Evolutionary conservation across 257 asterid species (phyloP), one percentile per base, ranked within the genome.

Genomic region (Petunia axillaris): DNA sequence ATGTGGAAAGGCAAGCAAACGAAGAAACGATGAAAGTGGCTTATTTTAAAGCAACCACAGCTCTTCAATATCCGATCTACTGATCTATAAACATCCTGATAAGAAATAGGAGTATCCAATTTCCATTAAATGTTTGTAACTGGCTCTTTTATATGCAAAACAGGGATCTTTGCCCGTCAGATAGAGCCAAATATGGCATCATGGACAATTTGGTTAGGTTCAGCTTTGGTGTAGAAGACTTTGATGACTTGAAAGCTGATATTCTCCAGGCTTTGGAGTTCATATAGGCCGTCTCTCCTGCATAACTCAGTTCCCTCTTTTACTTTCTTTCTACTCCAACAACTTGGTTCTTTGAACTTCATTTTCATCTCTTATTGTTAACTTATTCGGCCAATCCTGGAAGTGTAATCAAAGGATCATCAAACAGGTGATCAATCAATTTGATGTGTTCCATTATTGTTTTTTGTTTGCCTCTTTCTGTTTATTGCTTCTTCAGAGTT

Each of bases 211-310:
- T 94, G 97, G 94, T 94, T 50, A 90, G 98, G 54, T 94, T 92
- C 93, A 94, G 98, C 88, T 94, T 94, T 82, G 98, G 98, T 78
- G 91, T 92, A 48, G 98, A 94, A 81, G 97, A 85, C 82, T 91
- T 92, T 41, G 97, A 88, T 64, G 98, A 94, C 87, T 79, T 94
- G 88, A 91, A 92, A 83, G 85, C 88, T 52, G 98, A 94, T 89
- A 81, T 94, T 79, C 93, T 94, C 84, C 97, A 92, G 90, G 98
- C 97, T 68, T 87, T 94, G 84, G 95, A 92, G 79, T 54, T 90
- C 80, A 90, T 92, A 82, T 94, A 85, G 87, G 36, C 78, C 25
- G 25, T 73, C 48, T 71, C 60, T 25, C 44, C 25, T 48, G 77
- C 77, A 70, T 41, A 3, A 48, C 35, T 71, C 8, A 40, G 35